phyloP scores from a whole-genome alignment of 371 early-diverging fungal genomes.

The Zopfochytrium polystomum region DNA sequence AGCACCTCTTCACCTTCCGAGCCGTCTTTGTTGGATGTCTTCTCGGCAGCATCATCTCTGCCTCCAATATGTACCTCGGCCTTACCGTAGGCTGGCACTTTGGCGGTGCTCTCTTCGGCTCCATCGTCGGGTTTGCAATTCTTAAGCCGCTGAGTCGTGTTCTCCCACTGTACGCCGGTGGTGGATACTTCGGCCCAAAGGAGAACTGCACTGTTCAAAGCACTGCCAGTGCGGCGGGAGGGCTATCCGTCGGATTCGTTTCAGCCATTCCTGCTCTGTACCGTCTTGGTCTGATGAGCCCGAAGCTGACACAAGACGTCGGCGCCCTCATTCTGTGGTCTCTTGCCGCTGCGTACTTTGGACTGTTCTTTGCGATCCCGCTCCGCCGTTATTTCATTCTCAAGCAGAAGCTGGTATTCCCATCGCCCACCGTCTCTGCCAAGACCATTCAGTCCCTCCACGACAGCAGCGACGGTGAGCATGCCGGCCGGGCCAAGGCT shows the following conservation, averaged over 20 bases:
- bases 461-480: constrained; percentile 46
- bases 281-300: constrained; percentile 55
- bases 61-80: constrained; percentile 72
- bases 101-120: constrained; percentile 68
- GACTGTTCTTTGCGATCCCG: constrained; percentile 86
- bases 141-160: constrained; percentile 60
- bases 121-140: constrained; percentile 67
- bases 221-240: constrained; percentile 69
- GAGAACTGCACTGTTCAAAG: constrained; percentile 68
- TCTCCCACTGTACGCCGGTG: constrained; percentile 51
- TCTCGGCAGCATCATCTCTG: constrained; percentile 67
- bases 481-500: constrained; percentile 48
- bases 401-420: constrained; percentile 76
- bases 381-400: constrained; percentile 74
- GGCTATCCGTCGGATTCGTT: constrained; percentile 66
- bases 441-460: constrained; percentile 65
- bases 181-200: constrained; percentile 63
- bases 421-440: constrained; percentile 84
- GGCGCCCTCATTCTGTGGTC: constrained; percentile 16
- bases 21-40: constrained; percentile 64
- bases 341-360: constrained; percentile 56
- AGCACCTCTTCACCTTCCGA: constrained; percentile 34
- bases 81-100: constrained; percentile 62
- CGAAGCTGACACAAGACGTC: constrained; percentile 53
- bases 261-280: constrained; percentile 73